Evolutionary conservation across 73 alveolate genomes (phyloP).

Genomic region (Tetrahymena borealis): DNA sequence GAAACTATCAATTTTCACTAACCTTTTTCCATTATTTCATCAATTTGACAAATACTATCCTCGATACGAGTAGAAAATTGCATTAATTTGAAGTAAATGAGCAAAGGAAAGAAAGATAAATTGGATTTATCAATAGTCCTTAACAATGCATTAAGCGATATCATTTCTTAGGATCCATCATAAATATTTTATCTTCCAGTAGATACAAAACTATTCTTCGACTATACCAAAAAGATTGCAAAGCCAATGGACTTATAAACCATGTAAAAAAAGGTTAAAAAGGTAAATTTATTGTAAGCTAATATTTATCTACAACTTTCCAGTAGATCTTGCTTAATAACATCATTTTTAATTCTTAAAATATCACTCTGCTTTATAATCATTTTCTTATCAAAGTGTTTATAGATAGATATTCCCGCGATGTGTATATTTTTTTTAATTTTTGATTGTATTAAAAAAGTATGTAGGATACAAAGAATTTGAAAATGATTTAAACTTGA

Average conservation of each 20-base stretch:
- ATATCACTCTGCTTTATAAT: not conserved
- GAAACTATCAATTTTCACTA: no score
- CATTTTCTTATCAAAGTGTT: not conserved
- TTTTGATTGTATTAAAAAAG: no score
- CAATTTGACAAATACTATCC: no score
- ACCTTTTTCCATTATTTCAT: no score
- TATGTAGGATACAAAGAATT: not conserved
- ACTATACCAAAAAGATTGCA: not conserved
- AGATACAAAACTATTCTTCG: not conserved
- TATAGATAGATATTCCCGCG: not conserved
- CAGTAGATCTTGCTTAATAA: not conserved
- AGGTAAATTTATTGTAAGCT: not conserved
- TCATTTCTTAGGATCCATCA: not conserved
- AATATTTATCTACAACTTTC: not conserved
- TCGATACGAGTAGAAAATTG: no score
- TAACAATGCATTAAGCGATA: not conserved
- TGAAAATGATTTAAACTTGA: not conserved
- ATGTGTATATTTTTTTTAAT: not conserved
- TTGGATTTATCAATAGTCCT: not conserved
- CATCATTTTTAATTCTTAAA: not conserved
- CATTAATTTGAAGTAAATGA: no score
- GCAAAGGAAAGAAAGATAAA: not conserved
- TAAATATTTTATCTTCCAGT: not conserved
- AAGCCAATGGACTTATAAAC: not conserved
- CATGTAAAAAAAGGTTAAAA: not conserved